Evolutionary conservation across 352 stramenopile species (phyloP).

Genomic region (Plasmopara viticola): DNA sequence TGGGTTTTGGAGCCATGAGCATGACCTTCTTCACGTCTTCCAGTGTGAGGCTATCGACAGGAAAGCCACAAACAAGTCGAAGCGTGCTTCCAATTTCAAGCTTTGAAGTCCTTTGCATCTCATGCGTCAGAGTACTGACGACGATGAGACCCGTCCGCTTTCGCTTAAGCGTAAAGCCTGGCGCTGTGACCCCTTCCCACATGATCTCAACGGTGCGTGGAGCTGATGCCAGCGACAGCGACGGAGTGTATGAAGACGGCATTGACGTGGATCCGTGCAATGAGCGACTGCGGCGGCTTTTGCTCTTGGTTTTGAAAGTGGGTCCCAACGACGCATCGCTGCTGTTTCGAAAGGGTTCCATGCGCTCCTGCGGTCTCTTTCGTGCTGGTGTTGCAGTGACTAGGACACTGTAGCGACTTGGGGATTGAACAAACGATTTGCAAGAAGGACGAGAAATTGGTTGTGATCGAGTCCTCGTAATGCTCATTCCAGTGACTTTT

Average conservation of each 20-base stretch:
- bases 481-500: too few species aligned
- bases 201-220: slow-evolving; percentile 63
- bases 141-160: slow-evolving; percentile 65
- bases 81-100: slow-evolving; percentile 63
- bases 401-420: too few species aligned
- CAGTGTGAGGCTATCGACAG: slow-evolving; percentile 60
- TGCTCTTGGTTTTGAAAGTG: neutral
- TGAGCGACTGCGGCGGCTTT: slow-evolving; percentile 9
- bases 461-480: too few species aligned
- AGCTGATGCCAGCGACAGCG: slow-evolving; percentile 16
- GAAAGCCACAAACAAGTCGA: slow-evolving; percentile 69
- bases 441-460: too few species aligned
- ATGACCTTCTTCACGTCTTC: slow-evolving; percentile 77
- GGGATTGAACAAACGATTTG: too few species aligned
- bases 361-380: too few species aligned
- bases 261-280: slow-evolving; percentile 11
- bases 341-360: too few species aligned
- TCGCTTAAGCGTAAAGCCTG: slow-evolving; percentile 73
- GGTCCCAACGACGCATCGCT: too few species aligned
- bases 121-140: slow-evolving; percentile 47
- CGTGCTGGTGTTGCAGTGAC: too few species aligned
- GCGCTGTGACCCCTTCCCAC: slow-evolving; percentile 45
- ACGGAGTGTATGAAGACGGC: slow-evolving; percentile 4
- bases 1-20: slow-evolving; percentile 59
- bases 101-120: slow-evolving; percentile 20